Evolutionary conservation across 73 alveolate species (phyloP).

Genomic region (Uronychia binucleata): DNA sequence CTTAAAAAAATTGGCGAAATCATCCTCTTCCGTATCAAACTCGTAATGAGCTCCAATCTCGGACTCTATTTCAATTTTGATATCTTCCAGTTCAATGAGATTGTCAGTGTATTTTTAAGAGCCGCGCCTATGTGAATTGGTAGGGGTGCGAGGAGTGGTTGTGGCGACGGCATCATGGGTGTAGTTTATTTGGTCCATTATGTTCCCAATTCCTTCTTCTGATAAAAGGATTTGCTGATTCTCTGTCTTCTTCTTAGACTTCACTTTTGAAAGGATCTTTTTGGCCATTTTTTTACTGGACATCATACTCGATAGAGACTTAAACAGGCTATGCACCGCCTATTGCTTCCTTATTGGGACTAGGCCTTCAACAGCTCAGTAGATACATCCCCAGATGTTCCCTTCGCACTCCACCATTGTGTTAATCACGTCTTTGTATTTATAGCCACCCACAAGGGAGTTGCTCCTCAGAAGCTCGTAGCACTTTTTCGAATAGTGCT

Average conservation of each 20-base stretch:
- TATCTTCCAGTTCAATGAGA: neutral
- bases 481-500: neutral
- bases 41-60: neutral
- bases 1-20: neutral
- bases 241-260: neutral
- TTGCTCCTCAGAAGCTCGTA: constrained; percentile 4
- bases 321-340: neutral
- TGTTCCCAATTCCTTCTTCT: too few species aligned
- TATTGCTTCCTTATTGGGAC: neutral
- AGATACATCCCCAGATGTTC: constrained; percentile 52
- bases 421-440: neutral
- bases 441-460: neutral
- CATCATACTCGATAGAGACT: neutral
- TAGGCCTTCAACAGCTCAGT: constrained; percentile 9
- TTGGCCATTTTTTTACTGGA: neutral
- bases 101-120: neutral
- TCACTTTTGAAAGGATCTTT: neutral
- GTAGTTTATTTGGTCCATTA: too few species aligned
- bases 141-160: too few species aligned
- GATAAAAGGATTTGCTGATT: neutral
- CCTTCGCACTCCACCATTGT: constrained; percentile 22
- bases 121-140: too few species aligned
- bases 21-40: neutral
- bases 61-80: neutral
- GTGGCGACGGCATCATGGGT: too few species aligned